Base-by-base conservation (phyloP, 2,329 filamentous ascomycete species). In the Calonectria pauciramosa region DNA sequence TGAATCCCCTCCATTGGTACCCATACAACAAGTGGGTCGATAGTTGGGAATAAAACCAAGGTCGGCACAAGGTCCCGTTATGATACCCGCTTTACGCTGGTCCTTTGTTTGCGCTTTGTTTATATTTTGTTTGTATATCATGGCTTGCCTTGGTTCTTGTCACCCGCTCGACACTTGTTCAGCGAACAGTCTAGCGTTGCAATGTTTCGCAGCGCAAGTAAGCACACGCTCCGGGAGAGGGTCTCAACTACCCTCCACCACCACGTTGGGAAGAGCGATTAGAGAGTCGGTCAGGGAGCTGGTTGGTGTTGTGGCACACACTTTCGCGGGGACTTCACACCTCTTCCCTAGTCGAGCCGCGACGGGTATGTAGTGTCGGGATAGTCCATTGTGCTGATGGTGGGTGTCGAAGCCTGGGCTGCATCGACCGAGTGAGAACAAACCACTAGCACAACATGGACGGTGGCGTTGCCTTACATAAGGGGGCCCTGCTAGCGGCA, bases 381-480 rank as follows among this genome's bases (percentile, higher is more conserved):
- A 63, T 63, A 38, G 56, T 63, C 36, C 51, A 41, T 28, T 41
- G 36, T 63, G 56, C 56, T 63, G 56, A 41, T 63, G 56, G 56
- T 63, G 56, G 34, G 56, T 23, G 56, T 41, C 34, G 56, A 63
- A 63, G 56, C 56, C n/a, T 28, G 32, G 23, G 14, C n/a, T 63
- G 56, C 56, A 63, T 63, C 56, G 26, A 63, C 34, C 56, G 38
- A 34, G 60, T 47, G 26, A 49, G 41, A 65, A 65, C 38, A 65
- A 47, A 65, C 60, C 60, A 49, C 38, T 65, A 47, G 59, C 59
- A 65, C 34, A 54, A 59, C 71, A 75, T 80, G 78, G 75, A 79
- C 60, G 72, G 77, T 75, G 78, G 77, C 74, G 70, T 77, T 69
- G 73, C 75, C 74, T 77, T 76, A 77, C 75, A 74, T 76, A 76